These are phyloP conservation scores for Trichoderma semiorbis DNA, from an alignment of 2,329 filamentous ascomycete species.

Conservation along the genomic window DNA sequence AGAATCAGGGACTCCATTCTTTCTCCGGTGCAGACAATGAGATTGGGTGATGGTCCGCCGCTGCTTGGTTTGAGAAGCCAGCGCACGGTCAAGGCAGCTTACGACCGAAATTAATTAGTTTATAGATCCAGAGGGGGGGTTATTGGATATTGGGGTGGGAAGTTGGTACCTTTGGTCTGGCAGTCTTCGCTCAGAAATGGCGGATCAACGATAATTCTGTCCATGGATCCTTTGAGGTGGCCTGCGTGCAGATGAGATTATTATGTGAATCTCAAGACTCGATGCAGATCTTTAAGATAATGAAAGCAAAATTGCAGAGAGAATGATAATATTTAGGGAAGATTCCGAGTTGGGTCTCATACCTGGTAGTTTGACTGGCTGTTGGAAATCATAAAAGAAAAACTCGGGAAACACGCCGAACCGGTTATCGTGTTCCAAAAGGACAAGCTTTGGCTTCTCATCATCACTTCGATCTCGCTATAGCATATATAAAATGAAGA, in stretches of 20 bases:
- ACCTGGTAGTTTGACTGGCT: constrained; percentile 64
- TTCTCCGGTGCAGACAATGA: constrained; percentile 75
- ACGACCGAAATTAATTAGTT: not conserved
- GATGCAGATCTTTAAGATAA: not conserved
- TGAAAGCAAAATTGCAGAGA: not conserved
- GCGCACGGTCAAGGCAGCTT: constrained; percentile 72
- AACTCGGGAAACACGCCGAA: constrained; percentile 74
- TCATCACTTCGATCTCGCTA: constrained; percentile 23
- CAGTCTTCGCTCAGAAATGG: constrained; percentile 79
- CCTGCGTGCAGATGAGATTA: not conserved
- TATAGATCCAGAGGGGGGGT: not conserved
- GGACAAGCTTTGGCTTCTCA: constrained; percentile 52
- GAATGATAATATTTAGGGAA: not conserved
- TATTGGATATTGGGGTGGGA: not conserved
- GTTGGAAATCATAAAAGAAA: constrained; percentile 68
- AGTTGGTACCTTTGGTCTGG: constrained; percentile 65
- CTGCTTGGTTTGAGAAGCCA: constrained; percentile 57
- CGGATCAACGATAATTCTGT: constrained; percentile 72
- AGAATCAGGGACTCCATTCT: constrained; percentile 63
- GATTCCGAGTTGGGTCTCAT: constrained; percentile 11
- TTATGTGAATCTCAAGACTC: not conserved
- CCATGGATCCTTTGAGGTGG: constrained; percentile 58
- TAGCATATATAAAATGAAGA: not conserved
- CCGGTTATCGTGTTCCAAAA: constrained; percentile 72
- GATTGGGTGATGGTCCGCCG: constrained; percentile 26